Evolutionary conservation across 768 basidiomycete species (phyloP), one percentile per base, ranked within the genome.

Genomic region (Naematelia encephala): DNA sequence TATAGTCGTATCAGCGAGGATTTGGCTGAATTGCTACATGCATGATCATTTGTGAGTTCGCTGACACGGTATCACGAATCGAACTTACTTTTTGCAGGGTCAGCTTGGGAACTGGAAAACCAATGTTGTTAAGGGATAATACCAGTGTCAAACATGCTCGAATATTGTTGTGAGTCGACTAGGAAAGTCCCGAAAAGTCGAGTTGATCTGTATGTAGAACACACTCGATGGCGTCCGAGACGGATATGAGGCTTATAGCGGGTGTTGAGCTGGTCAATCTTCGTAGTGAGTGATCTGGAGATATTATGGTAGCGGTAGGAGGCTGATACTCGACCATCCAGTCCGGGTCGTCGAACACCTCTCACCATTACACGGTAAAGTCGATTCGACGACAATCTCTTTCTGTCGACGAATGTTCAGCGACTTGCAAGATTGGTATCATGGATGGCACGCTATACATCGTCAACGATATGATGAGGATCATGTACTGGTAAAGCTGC

Each of bases 11-110:
- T 92, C 91, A 60, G 90, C 91, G 1, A 83, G 92, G 51, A 91
- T 93, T 61, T 96, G 91, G 91, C 80, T 93, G 59, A 92, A 91
- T 73, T 82, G 94, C 44, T 94, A 93, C 75, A 91, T 91, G 89
- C 91, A 94, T 69, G 92, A 94, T 79, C 91, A 92, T 79, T 89
- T 92, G 90, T 90, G 68, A 62, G 87, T 81, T 10, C 27, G 43
- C 19, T 2, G 23, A 25, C 10, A n/a, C n/a, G n/a, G 16, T 25
- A 11, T 16, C n/a, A 43, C 14, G 14, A 27, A 47, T 19, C 64
- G 29, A 49, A 48, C 61, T 49, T 48, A 59, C 47, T 12, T 39
- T 58, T 63, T 57, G 28, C 58, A 91, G 89, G 76, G 89, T 92
- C 86, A 91, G 89, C 75, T 80, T 96, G 59, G 91, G 90, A 3